Base-by-base conservation (phyloP, 345 rosid genomes). In the Lumnitzera littorea region DNA sequence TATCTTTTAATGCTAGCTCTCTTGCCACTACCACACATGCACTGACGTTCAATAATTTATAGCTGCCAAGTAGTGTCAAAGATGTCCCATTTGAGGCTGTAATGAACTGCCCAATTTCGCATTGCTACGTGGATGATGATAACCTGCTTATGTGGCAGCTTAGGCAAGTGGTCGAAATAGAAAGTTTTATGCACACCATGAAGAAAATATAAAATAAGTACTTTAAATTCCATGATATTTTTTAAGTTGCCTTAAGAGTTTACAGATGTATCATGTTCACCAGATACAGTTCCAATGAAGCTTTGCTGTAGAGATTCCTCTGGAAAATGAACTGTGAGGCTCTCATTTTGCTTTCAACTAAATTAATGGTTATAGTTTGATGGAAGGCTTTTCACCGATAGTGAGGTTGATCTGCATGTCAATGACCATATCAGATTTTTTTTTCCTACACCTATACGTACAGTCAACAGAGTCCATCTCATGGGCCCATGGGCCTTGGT, bases 31-130 rank as follows among this genome's bases (percentile, higher is more conserved):
- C 77, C 81, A 71, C 82, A 70, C 78, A 63, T 58, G 66, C 70
- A 55, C 62, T 60, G 57, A 54, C 62, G 64, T 12, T 6, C 20
- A 24, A 17, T 54, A 36, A 69, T 78, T 82, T 88, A 83, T 87
- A 81, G 58, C 66, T 60, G 11, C 11, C 46, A 51, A 48, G 51
- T 58, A 58, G 72, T 77, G 46, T 23, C 56, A 14, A 12, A 74
- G 94, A 92, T 87, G 79, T 80, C 80, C 69, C 70, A 64, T 81
- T 84, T 87, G 88, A 82, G 98, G 98, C 76, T 82, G 80, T 73
- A 51, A 68, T 76, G 75, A 4, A 41, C 65, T 68, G 29, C 56
- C 87, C 75, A 87, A 84, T 77, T 0, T 29, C 43, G 15, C 15
- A 16, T 16, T 0, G 82, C 78, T 96, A 84, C 57, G 80, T 92